Conservation (phyloP, 2,329 filamentous ascomycete species). For the Chrysosphaeria jannelii region DNA sequence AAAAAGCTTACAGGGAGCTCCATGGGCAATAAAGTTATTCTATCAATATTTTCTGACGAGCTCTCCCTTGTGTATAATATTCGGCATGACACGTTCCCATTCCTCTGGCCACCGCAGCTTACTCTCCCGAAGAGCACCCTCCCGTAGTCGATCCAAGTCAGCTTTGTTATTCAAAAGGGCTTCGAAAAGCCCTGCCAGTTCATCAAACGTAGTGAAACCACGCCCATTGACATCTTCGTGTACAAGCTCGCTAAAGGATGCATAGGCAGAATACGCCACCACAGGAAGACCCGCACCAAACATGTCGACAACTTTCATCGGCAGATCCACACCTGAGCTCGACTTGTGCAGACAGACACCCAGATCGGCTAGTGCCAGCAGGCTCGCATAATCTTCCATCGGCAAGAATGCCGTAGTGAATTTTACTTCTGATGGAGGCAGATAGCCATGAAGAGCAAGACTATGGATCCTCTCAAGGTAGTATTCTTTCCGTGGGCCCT, state of each 20-base stretch:
- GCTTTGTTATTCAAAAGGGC: slow-evolving; percentile 25
- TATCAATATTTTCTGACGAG: too few species aligned
- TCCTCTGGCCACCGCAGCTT: slow-evolving; percentile 65
- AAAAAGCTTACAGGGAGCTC: too few species aligned
- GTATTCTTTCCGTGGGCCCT: slow-evolving; percentile 53
- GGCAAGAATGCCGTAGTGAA: slow-evolving; percentile 66
- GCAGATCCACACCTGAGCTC: slow-evolving; percentile 78
- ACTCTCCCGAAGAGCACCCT: slow-evolving; percentile 45
- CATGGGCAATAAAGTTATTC: too few species aligned
- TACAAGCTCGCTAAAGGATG: slow-evolving; percentile 77
- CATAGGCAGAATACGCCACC: slow-evolving; percentile 56
- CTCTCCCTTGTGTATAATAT: too few species aligned
- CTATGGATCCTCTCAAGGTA: slow-evolving; percentile 37
- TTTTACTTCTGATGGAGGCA: slow-evolving; percentile 39
- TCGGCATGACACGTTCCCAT: slow-evolving; percentile 68
- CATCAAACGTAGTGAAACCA: slow-evolving; percentile 45
- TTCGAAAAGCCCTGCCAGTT: slow-evolving; percentile 30
- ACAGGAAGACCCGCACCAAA: slow-evolving; percentile 85
- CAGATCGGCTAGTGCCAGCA: slow-evolving; percentile 64
- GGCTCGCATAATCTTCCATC: slow-evolving; percentile 51
- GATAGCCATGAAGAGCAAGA: slow-evolving; percentile 27
- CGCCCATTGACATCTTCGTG: slow-evolving; percentile 60
- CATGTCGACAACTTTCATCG: slow-evolving; percentile 99
- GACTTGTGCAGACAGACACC: slow-evolving; percentile 82
- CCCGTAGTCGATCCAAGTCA: slow-evolving; percentile 12